Evolutionary conservation across 2,329 filamentous ascomycete genomes (phyloP).

Genomic region (Fusarium xylarioides): DNA sequence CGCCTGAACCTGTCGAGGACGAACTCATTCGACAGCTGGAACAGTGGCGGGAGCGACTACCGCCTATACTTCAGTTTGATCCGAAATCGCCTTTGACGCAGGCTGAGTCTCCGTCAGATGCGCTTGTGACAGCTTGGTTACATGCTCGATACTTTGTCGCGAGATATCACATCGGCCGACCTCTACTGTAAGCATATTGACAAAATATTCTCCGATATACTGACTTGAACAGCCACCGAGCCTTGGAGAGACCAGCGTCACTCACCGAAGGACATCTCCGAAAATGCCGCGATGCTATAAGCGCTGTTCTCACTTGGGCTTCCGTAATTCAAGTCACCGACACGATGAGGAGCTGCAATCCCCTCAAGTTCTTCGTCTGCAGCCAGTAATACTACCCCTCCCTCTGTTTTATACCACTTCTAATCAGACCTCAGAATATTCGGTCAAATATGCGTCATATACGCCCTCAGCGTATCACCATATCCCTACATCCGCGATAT

Average conservation of each 20-base stretch:
- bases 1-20: constrained; percentile 25
- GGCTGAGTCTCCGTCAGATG: constrained; percentile 20
- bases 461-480: constrained; percentile 22
- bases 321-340: constrained; percentile 17
- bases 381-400: not conserved
- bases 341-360: constrained; percentile 28
- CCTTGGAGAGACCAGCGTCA: constrained; percentile 11
- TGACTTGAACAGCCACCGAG: constrained; percentile 5
- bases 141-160: constrained; percentile 29
- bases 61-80: constrained; percentile 27
- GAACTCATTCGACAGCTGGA: constrained; percentile 28
- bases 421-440: constrained; percentile 1
- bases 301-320: constrained; percentile 11
- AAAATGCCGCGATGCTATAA: constrained; percentile 26
- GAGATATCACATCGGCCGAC: constrained; percentile 28
- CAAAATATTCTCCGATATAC: fast-evolving
- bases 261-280: constrained; percentile 23
- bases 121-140: constrained; percentile 14
- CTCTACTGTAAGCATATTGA: constrained; percentile 1
- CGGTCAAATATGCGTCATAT: constrained; percentile 26
- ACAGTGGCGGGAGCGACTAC: constrained; percentile 14
- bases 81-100: constrained; percentile 6
- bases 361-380: constrained; percentile 28
- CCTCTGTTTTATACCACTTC: fast-evolving
- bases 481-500: constrained; percentile 23